phyloP scores from a whole-genome alignment of 495 filamentous ascomycete species.

The Platismatia glauca region DNA sequence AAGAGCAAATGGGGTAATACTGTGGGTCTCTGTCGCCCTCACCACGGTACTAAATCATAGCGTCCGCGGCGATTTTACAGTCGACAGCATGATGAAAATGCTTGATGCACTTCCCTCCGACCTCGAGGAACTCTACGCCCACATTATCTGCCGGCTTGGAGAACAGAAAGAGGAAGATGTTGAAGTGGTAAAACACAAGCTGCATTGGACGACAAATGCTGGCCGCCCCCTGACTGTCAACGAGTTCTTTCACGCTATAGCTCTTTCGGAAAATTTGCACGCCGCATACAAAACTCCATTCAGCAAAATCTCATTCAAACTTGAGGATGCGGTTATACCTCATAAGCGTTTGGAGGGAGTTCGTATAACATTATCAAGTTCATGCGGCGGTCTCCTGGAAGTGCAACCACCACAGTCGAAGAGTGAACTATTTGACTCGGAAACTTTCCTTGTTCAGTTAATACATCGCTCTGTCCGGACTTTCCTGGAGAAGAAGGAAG shows the following conservation, averaged over 20 bases:
- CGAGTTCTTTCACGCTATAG: conserved; percentile 3
- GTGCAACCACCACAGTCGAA: conserved; percentile 1
- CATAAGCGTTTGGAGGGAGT: conserved; percentile 1
- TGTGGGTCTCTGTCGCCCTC: conserved; percentile 7
- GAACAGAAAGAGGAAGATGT: conserved; percentile 1
- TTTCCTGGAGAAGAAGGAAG: conserved; percentile 1
- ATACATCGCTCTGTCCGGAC: conserved; percentile 7
- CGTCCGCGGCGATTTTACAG: background rate
- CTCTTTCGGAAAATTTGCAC: background rate
- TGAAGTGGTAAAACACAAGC: conserved; percentile 1
- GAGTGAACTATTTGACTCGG: background rate
- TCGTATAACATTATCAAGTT: conserved; percentile 2
- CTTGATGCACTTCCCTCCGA: conserved; percentile 5
- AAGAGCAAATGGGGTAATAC: conserved; percentile 5
- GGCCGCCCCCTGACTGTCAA: conserved; percentile 3
- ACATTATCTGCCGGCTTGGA: conserved; percentile 4
- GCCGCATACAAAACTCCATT: background rate
- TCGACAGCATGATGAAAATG: conserved; percentile 7
- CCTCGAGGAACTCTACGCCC: conserved; percentile 4
- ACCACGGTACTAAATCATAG: conserved; percentile 1
- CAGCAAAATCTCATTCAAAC: no score
- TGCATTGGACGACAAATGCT: background rate
- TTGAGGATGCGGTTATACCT: conserved; percentile 1
- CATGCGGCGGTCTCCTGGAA: conserved; percentile 4
- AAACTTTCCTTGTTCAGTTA: conserved; percentile 1